These are phyloP conservation scores for Rhizophora mangle DNA, from an alignment of 345 rosid species.

Conservation along the genomic window DNA sequence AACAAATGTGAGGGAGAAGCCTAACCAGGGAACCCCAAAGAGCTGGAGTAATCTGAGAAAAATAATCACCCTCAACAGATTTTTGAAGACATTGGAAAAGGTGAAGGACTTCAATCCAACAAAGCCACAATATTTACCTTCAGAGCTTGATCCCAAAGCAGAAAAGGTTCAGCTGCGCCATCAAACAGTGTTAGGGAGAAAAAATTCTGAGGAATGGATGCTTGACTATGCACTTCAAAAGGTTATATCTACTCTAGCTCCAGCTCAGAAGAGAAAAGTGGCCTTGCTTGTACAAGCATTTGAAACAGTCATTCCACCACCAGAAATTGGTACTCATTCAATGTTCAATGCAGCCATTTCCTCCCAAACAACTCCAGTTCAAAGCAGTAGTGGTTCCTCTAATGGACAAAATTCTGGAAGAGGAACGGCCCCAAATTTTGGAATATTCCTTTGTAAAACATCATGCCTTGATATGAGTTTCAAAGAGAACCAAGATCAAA, in stretches of 20 bases:
- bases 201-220: slow-evolving; percentile 80
- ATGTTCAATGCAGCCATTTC: slow-evolving; percentile 26
- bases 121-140: slow-evolving; percentile 38
- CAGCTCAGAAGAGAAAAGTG: slow-evolving; percentile 79
- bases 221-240: slow-evolving; percentile 78
- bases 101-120: slow-evolving; percentile 49
- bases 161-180: slow-evolving; percentile 67
- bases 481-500: slow-evolving; percentile 17
- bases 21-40: slow-evolving; percentile 43
- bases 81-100: slow-evolving; percentile 74
- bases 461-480: slow-evolving; percentile 10
- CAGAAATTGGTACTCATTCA: slow-evolving; percentile 30
- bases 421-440: slow-evolving; percentile 18
- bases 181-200: slow-evolving; percentile 54
- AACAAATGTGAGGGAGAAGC: slow-evolving; percentile 27
- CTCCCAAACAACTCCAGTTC: slow-evolving; percentile 36
- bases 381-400: slow-evolving; percentile 26
- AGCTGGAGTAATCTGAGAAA: slow-evolving; percentile 87
- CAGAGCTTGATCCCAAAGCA: slow-evolving; percentile 45
- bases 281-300: slow-evolving; percentile 80
- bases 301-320: slow-evolving; percentile 48
- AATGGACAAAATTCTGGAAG: slow-evolving; percentile 21
- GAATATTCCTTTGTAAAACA: slow-evolving; percentile 14
- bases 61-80: slow-evolving; percentile 62
- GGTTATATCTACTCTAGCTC: slow-evolving; percentile 73